A percentile compares a stretch with the other conserved stretches of the same genome.
Conservation (phyloP, 1,284 basidiomycete genomes). For the Pyrrhoderma noxium region DNA sequence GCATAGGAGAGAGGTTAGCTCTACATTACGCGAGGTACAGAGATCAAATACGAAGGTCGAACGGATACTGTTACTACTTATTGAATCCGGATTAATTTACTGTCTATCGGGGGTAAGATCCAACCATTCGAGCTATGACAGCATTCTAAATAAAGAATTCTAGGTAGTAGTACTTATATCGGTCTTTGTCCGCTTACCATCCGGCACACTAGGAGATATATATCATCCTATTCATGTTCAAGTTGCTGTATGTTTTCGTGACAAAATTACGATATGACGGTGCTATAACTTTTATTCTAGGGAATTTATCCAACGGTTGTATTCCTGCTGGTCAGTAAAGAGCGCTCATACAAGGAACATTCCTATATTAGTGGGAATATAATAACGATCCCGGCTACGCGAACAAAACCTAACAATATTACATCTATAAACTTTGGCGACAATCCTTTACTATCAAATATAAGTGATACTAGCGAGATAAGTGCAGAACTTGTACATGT, state of each 20-base stretch:
- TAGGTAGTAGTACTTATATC: background rate
- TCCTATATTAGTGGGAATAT: no score
- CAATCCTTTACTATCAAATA: no score
- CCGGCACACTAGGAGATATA: background rate
- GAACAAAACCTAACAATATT: no score
- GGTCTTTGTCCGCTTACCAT: background rate
- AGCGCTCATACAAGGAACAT: background rate
- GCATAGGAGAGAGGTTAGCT: background rate
- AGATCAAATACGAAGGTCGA: conserved; percentile 7
- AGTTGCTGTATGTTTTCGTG: conserved; percentile 1
- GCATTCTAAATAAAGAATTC: background rate
- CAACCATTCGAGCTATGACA: background rate
- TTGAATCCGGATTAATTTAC: conserved; percentile 7
- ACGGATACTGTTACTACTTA: conserved; percentile 1
- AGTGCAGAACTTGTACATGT: no score
- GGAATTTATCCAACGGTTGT: conserved; percentile 4
- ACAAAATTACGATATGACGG: background rate
- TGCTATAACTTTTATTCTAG: background rate
- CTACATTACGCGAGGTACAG: background rate
- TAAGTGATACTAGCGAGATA: no score
- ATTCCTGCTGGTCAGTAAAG: conserved; percentile 4
- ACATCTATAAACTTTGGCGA: no score
- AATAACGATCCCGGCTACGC: no score
- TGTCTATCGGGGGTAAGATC: background rate
- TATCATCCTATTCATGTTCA: conserved; percentile 7